phyloP scores from a whole-genome alignment of 1,284 basidiomycete genomes.

The Entoloma clypeatum region DNA sequence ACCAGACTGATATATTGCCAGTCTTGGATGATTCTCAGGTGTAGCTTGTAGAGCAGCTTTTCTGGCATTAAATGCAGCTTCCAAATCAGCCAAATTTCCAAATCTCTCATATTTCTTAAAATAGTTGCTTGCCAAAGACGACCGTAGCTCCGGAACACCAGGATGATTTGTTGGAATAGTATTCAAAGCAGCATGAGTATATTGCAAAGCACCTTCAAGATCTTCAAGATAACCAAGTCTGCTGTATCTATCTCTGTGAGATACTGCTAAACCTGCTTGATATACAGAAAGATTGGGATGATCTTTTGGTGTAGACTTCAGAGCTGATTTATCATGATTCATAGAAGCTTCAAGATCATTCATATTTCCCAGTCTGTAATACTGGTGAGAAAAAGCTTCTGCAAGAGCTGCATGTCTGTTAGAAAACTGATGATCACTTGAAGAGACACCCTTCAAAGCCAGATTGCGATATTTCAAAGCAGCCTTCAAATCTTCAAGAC shows the following conservation, averaged over 20 bases:
- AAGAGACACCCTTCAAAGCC: too few species aligned
- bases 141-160: not conserved
- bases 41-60: not conserved
- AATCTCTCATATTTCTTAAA: not conserved
- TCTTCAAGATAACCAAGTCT: not conserved
- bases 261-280: not conserved
- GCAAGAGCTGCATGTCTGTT: too few species aligned
- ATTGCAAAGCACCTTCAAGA: slow-evolving; percentile 1
- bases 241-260: not conserved
- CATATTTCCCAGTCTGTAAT: not conserved
- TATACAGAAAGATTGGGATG: not conserved
- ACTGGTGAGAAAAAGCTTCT: too few species aligned
- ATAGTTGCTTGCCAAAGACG: not conserved
- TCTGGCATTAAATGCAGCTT: not conserved
- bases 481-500: too few species aligned
- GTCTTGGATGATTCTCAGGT: not conserved
- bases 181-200: not conserved
- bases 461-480: too few species aligned
- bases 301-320: not conserved
- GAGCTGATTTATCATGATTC: not conserved
- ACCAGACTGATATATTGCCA: not conserved
- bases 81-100: slow-evolving; percentile 2
- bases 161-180: not conserved
- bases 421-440: too few species aligned
- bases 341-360: slow-evolving; percentile 6